Evolutionary conservation across 2,329 filamentous ascomycete species (phyloP).

Genomic region (Colletotrichum sansevieriae): DNA sequence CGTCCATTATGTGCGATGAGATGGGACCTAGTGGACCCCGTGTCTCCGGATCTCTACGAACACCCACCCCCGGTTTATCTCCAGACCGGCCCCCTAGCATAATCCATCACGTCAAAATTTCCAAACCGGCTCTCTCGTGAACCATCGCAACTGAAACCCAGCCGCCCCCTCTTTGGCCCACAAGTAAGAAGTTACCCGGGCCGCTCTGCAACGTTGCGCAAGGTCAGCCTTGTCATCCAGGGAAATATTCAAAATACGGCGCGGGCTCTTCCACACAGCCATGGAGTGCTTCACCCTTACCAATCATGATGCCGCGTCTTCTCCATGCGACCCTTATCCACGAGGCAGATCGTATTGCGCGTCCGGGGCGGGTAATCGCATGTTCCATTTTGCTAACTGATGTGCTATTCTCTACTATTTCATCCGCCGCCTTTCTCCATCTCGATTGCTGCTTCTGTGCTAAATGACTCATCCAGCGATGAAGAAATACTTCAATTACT

Average conservation of each 20-base stretch:
- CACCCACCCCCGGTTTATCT: neutral
- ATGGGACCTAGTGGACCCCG: no score
- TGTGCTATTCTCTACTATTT: slow-evolving; percentile 42
- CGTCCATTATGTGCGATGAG: no score
- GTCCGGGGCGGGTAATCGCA: slow-evolving; percentile 17
- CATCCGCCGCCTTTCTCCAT: slow-evolving; percentile 30
- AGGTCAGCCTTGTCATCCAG: slow-evolving; percentile 5
- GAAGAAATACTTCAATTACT: slow-evolving; percentile 39
- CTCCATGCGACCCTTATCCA: neutral
- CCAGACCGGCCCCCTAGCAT: slow-evolving; percentile 6
- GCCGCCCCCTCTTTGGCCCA: slow-evolving; percentile 13
- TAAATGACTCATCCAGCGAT: slow-evolving; percentile 40
- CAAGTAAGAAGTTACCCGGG: slow-evolving; percentile 6
- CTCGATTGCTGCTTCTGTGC: slow-evolving; percentile 26
- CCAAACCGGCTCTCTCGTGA: slow-evolving; percentile 38
- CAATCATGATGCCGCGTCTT: neutral
- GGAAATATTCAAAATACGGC: slow-evolving; percentile 1
- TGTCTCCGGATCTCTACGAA: slow-evolving; percentile 16
- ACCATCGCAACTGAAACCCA: slow-evolving; percentile 36
- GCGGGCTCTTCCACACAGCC: slow-evolving; percentile 6
- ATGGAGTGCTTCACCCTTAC: neutral
- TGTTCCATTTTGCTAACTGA: slow-evolving; percentile 38
- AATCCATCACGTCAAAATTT: slow-evolving; percentile 32
- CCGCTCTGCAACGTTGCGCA: slow-evolving; percentile 19
- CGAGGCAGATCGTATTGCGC: slow-evolving; percentile 1